Evolutionary conservation across 2,329 filamentous ascomycete species (phyloP), one percentile per base, ranked within the genome.

Genomic region (Iodosphaeria phyllophila): DNA sequence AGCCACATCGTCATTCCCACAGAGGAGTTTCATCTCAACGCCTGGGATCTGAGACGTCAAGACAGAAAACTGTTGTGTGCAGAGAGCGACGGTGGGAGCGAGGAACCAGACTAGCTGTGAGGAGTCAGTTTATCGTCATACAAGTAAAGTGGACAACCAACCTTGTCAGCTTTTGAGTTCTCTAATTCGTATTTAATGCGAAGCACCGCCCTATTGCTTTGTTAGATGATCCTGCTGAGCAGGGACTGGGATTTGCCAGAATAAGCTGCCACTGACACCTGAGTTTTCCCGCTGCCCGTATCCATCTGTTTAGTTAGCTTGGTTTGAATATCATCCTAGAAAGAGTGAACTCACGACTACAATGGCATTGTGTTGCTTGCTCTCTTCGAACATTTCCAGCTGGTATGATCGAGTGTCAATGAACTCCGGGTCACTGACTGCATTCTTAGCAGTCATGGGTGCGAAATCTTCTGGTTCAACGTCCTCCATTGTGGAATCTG

Each of bases 241-340:
- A n/a, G n/a, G n/a, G n/a, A n/a, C n/a, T n/a, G n/a, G n/a, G n/a
- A n/a, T n/a, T 8, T n/a, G 6, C 16, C 30, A 20, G 14, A 16
- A 5, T 20, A 13, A 4, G 25, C 20, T 8, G 18, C 16, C 8
- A 47, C 61, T 48, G 60, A 79, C 74, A 83, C 64, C 34, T 75
- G 70, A 3, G 77, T 83, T 44, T 84, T 84, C 3, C 77, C 77
- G 33, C 66, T 79, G 2, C 77, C 77, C 0, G 77, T 84, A 32
- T 78, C 75, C 76, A 83, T 83, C 74, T 48, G 27, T 17, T 14
- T 19, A 18, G 15, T 24, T 13, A 29, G 29, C 16, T 28, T 28
- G 25, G 13, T 7, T 8, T 5, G 6, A 24, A 5, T 11, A 8
- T 9, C 9, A 20, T 15, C 16, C 23, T 24, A 16, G 8, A 7